A percentile compares a stretch with the other conserved stretches of the same genome.
Evolutionary conservation across 345 rosid species (phyloP).

Genomic region (Euphorbia tirucalli): DNA sequence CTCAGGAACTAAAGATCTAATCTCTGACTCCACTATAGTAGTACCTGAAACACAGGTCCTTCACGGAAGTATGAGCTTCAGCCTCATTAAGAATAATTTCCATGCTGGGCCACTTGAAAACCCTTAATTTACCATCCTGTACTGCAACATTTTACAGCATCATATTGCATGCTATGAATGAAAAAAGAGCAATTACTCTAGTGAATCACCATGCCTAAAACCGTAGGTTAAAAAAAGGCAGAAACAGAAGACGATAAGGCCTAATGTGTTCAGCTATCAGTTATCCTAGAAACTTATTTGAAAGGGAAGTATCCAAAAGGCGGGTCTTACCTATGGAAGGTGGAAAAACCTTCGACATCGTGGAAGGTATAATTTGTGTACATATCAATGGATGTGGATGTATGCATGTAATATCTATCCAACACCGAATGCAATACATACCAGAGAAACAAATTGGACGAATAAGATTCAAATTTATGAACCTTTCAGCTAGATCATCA

Average conservation of each 20-base stretch:
- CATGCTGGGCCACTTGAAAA: conserved; percentile 94
- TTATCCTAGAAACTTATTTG: not conserved
- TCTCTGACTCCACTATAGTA: conserved; percentile 5
- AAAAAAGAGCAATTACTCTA: not conserved
- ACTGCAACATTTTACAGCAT: conserved; percentile 48
- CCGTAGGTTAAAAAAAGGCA: not conserved
- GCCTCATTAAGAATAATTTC: conserved; percentile 54
- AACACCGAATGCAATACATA: not conserved
- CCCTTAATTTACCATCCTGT: conserved; percentile 88
- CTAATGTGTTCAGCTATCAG: not conserved
- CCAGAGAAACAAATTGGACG: not conserved
- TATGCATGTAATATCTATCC: not conserved
- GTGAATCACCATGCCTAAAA: not conserved
- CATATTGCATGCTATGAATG: conserved; percentile 21
- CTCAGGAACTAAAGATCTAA: conserved; percentile 16
- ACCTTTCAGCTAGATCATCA: not conserved
- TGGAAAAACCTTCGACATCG: not conserved
- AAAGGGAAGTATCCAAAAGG: not conserved
- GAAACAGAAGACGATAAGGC: not conserved
- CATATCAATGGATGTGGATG: not conserved
- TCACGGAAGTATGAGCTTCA: conserved; percentile 61
- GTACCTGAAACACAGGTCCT: conserved; percentile 82
- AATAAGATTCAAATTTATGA: not conserved
- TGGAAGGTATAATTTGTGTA: not conserved
- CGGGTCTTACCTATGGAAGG: not conserved